Percentiles rank a stretch among this genome's conserved stretches.
These are phyloP conservation scores for Colletotrichum musae DNA, from an alignment of 2,329 filamentous ascomycete genomes.

Conservation along the genomic window DNA sequence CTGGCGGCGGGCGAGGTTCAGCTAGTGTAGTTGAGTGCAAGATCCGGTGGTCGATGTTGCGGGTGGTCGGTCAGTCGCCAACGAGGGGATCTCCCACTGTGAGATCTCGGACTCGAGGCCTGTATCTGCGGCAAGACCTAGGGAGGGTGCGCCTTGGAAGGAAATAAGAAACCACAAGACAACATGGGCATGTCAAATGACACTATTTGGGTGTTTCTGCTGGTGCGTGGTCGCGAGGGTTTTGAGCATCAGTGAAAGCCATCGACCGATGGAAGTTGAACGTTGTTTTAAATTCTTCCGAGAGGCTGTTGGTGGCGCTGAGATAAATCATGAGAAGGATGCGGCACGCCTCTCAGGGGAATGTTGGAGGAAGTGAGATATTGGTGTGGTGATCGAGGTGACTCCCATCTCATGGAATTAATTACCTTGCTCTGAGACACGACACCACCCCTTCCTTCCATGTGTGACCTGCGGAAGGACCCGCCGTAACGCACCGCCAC, in stretches of 20 bases:
- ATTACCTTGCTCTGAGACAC: no score
- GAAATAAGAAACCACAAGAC: constrained; percentile 17
- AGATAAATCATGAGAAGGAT: no score
- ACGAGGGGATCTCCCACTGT: background rate
- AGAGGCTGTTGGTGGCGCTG: no score
- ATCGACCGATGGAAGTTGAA: no score
- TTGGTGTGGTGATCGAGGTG: no score
- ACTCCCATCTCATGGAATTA: no score
- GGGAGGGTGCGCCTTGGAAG: background rate
- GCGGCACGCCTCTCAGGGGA: no score
- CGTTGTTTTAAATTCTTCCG: no score
- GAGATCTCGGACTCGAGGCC: background rate
- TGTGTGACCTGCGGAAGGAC: background rate
- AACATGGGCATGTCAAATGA: background rate
- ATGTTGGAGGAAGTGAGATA: no score
- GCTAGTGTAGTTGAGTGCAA: background rate
- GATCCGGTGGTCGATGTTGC: constrained; percentile 3
- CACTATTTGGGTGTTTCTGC: no score
- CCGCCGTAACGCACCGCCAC: constrained; percentile 7
- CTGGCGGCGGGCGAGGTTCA: background rate
- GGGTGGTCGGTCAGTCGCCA: background rate
- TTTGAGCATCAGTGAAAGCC: no score
- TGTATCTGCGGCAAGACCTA: constrained; percentile 4
- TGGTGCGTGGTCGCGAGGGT: no score
- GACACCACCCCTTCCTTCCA: background rate